Evolutionary conservation across 306 rosid genomes (phyloP).

Genomic region (Hippophae gyantsensis): DNA sequence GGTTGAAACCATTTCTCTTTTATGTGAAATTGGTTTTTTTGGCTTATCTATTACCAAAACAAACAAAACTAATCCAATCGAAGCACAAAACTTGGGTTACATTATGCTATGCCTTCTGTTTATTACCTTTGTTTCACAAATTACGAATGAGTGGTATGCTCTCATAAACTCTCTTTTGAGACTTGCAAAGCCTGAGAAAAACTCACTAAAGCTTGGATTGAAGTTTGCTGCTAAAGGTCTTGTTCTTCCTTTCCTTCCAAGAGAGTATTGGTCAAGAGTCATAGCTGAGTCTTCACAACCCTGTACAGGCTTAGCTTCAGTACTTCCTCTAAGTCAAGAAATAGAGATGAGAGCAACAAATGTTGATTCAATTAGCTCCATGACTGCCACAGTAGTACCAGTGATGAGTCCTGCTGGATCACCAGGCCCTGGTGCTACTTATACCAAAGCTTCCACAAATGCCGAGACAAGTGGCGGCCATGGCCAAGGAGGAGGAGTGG

Average conservation of each 20-base stretch:
- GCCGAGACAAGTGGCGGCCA: conserved; percentile 8
- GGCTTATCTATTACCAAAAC: conserved; percentile 17
- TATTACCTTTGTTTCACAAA: conserved; percentile 37
- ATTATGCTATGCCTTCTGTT: conserved; percentile 35
- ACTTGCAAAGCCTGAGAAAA: conserved; percentile 37
- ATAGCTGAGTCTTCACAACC: conserved; percentile 24
- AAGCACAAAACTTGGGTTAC: conserved; percentile 23
- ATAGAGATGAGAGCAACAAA: conserved; percentile 31
- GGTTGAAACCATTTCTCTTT: conserved; percentile 45
- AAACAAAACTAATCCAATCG: conserved; percentile 22
- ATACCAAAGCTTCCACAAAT: conserved; percentile 13
- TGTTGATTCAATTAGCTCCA: conserved; percentile 30
- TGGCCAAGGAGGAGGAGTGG: conserved; percentile 23
- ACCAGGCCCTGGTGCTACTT: conserved; percentile 23
- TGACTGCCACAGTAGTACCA: conserved; percentile 58
- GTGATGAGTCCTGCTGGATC: conserved; percentile 44
- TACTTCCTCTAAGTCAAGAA: conserved; percentile 27
- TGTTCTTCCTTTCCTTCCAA: conserved; percentile 48
- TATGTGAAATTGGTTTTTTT: conserved; percentile 40
- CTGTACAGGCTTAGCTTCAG: conserved; percentile 23
- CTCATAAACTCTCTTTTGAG: conserved; percentile 27
- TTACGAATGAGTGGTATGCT: conserved; percentile 44
- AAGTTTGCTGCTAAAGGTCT: conserved; percentile 48
- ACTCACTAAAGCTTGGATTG: conserved; percentile 34
- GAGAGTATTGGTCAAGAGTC: conserved; percentile 35